Base-by-base conservation (phyloP, 2,329 filamentous ascomycete species). In the Neonectria neomacrospora region DNA sequence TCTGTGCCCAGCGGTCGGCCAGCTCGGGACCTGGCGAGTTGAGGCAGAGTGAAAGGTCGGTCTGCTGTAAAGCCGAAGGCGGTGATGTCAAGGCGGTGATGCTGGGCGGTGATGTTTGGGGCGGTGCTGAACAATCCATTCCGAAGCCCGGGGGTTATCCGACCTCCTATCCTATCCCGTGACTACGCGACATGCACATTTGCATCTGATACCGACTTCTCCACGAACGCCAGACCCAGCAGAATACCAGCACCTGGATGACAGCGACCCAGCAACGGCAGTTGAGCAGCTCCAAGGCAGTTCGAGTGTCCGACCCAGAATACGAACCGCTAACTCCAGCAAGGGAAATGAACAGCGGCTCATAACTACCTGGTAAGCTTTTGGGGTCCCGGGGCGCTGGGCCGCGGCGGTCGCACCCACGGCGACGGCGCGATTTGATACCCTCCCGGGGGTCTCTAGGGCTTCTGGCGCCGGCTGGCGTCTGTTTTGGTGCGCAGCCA, bases 291-390 rank as follows among this genome's bases (percentile, higher is more conserved):
- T 41, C n/a, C 3, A 41, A 11, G n/a, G 37, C 37, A 41, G 37
- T 41, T 41, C 37, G 34, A 37, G 34, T n/a, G 14, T 37, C 71
- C 57, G 58, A 65, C 58, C 61, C 56, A 61, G 26, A 60, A 34
- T 51, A 45, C 56, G 48, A 54, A 45, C 45, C 37, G 54, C 56
- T 63, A 62, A 61, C 64, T 51, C 52, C 20, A 52, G 23, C 53
- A 47, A 63, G 65, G 66, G 50, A 71, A 72, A 70, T 72, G 70
- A 70, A 60, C 65, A 63, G 53, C 64, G 26, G 52, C 23, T 6
- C 23, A n/a, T n/a, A n/a, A n/a, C 23, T 26, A 42, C 47, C 54
- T 41, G 28, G 45, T 48, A 48, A 53, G 54, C 48, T 41, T 54
- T 32, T n/a, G 42, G 42, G 57, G 65, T 68, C 69, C 71, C 66